These are phyloP conservation scores for Luffa aegyptiaca DNA, from an alignment of 306 rosid species.

Conservation along the genomic window DNA sequence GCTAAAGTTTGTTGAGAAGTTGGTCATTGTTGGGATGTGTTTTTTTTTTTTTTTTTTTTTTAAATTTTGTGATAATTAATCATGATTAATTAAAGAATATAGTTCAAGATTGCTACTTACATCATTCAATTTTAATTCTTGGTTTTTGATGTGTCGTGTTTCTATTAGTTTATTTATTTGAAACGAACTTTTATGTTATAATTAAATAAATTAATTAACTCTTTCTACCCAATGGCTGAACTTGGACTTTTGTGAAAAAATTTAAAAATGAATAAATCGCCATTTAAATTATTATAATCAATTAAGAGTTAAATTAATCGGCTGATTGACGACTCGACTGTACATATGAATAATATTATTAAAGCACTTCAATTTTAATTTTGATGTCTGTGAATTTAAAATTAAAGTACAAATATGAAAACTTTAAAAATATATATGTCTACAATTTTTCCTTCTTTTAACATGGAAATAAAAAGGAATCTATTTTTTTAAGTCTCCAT, in stretches of 20 bases:
- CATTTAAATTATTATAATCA: not conserved
- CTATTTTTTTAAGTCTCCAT: not conserved
- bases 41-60: not conserved
- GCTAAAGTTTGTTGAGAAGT: slow-evolving; percentile 1
- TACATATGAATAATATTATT: not conserved
- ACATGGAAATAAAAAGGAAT: not conserved
- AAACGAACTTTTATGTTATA: not conserved
- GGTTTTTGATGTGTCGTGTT: not conserved
- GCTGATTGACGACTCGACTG: not conserved
- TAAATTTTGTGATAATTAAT: not conserved
- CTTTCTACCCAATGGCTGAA: not conserved
- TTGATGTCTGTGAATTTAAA: not conserved
- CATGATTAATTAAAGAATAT: slow-evolving; percentile 2
- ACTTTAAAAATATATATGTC: not conserved
- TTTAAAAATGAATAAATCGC: not conserved
- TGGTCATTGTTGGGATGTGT: not conserved
- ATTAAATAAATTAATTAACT: not conserved
- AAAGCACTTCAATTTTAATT: not conserved
- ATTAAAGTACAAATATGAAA: not conserved
- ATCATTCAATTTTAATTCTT: not conserved
- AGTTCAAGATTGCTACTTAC: not conserved
- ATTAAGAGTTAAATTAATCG: not conserved
- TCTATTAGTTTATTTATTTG: not conserved
- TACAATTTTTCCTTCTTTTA: too few species aligned
- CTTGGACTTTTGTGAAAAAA: not conserved